phyloP scores from a whole-genome alignment of 75 land plant species.

The Selaginella moellendorffii region DNA sequence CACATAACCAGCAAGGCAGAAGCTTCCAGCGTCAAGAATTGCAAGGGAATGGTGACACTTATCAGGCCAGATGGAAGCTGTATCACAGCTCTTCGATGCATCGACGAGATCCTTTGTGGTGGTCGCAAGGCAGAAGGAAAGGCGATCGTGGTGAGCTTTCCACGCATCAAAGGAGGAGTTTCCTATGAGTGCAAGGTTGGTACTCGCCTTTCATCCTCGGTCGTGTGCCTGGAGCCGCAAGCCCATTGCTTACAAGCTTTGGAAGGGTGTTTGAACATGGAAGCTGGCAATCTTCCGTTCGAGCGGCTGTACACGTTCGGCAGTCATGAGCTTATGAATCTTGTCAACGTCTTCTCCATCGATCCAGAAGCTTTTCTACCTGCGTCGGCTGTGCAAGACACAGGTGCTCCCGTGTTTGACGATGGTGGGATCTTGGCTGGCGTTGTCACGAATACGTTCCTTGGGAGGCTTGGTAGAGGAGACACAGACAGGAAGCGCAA shows the following conservation, averaged over 20 bases:
- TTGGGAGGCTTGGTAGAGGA: constrained; percentile 1
- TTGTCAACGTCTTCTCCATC: neutral
- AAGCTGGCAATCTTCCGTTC: neutral
- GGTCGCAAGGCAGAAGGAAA: neutral
- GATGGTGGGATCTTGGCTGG: constrained; percentile 2
- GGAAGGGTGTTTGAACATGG: neutral
- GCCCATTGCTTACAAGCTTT: neutral
- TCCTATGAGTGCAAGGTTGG: neutral
- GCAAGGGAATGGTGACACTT: neutral
- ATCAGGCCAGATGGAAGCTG: neutral
- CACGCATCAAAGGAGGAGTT: constrained; percentile 1
- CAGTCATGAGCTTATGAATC: constrained; percentile 1
- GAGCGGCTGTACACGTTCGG: constrained; percentile 2
- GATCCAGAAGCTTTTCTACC: neutral
- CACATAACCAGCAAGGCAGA: constrained; percentile 1
- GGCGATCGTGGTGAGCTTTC: neutral
- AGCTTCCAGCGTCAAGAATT: constrained; percentile 1
- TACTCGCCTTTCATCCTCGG: neutral
- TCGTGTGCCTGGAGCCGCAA: constrained; percentile 2
- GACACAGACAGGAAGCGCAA: neutral
- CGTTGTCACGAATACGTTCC: neutral
- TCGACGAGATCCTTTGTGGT: neutral
- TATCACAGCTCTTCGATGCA: constrained; percentile 1
- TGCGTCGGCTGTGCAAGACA: constrained; percentile 2
- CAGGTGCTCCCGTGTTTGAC: constrained; percentile 2